Conservation (phyloP, 345 rosid species). For the Fremontodendron californicum region DNA sequence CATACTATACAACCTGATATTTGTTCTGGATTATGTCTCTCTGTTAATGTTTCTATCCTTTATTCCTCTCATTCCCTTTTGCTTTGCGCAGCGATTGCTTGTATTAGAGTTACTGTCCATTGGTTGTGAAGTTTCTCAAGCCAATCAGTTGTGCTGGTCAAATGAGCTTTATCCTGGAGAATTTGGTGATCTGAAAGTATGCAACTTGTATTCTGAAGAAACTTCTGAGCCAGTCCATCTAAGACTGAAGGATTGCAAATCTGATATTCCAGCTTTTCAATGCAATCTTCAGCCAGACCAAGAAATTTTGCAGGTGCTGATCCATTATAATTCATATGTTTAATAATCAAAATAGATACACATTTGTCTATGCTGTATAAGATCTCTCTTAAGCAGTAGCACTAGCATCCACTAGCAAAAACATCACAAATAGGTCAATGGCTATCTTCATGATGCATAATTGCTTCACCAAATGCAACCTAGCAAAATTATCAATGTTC, state of each 20-base stretch:
- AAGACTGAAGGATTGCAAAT: constrained; percentile 35
- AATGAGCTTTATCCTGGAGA: constrained; percentile 76
- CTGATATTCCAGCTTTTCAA: constrained; percentile 28
- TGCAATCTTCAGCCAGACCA: constrained; percentile 35
- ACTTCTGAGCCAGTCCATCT: constrained; percentile 43
- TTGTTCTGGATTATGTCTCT: neutral
- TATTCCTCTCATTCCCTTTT: constrained; percentile 18
- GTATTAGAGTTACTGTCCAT: constrained; percentile 46
- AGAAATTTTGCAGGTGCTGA: constrained; percentile 59
- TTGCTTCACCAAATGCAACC: neutral
- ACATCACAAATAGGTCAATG: neutral
- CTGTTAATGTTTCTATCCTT: neutral
- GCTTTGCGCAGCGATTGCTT: constrained; percentile 49
- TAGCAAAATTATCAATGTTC: neutral
- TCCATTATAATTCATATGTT: neutral
- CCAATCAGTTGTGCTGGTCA: constrained; percentile 43
- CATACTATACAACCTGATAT: neutral
- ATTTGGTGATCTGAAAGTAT: constrained; percentile 49
- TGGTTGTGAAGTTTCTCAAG: constrained; percentile 44
- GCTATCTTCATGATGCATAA: neutral
- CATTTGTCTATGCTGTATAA: neutral
- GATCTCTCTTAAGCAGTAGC: neutral
- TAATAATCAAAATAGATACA: neutral
- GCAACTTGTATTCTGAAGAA: constrained; percentile 49
- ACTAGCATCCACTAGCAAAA: neutral